Base-by-base conservation (phyloP, 2,329 filamentous ascomycete species). In the Ophiocordyceps unilateralis region DNA sequence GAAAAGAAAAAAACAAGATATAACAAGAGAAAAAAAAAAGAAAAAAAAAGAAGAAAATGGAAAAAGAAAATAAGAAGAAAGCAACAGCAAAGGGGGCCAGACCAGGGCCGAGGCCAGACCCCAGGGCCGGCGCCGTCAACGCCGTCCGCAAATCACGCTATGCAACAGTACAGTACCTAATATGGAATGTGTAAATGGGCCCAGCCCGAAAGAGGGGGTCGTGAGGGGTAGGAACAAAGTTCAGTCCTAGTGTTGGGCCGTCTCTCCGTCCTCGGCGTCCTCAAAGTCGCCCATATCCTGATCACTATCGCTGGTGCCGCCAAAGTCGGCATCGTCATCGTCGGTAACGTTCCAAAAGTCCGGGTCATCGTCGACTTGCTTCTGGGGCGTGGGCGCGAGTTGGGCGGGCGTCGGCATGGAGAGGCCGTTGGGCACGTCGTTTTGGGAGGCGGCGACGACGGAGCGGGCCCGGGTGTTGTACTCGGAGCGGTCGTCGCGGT, bases 341-440 rank as follows among this genome's bases (percentile, higher is more conserved):
- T 83, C 83, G 40, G 76, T 78, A 57, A 84, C 81, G 28, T 74
- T 76, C 81, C 85, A 91, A 57, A 93, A 93, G 47, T 83, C 83
- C 50, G 82, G 79, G 51, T 93, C 83, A 36, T 83, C 77, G 3
- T 78, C 74, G 14, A 70, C 57, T 15, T 52, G 46, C 53, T 78
- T 75, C 50, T 81, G 76, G 1, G 78, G 76, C 2, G 67, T 68
- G 2, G 76, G 73, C 12, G 68, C 65, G 15, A 72, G 65, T 62
- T 85, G 61, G 56, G 81, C 61, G 43, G 78, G 74, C 0, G 81
- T 86, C 1, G 91, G 91, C 81, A 96, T 89, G 44, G 75, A 69
- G 48, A 88, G 88, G 1, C 73, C 86, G 0, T 67, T 64, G 0
- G 91, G 89, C 3, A 94, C 86, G 55, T 93, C 84, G 48, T 70